Percentiles rank a stretch among this genome's conserved stretches.
Conservation (phyloP, 2,329 filamentous ascomycete species). For the Uncinocarpus reesii region DNA sequence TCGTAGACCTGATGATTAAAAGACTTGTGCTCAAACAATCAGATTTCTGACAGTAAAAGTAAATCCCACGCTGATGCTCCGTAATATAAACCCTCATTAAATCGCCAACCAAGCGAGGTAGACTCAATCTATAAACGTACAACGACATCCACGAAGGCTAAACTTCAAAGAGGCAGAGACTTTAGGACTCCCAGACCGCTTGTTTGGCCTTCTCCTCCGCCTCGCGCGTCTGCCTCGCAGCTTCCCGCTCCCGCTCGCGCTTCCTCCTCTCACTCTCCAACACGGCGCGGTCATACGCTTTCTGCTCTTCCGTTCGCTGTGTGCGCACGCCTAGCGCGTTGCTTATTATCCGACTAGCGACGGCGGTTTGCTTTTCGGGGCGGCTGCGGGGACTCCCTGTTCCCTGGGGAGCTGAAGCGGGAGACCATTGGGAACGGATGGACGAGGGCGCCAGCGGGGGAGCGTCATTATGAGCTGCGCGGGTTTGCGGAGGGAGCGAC, state of each 20-base stretch:
- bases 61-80: too few species aligned
- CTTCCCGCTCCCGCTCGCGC: conserved; percentile 60
- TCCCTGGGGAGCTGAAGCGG: not conserved
- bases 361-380: conserved; percentile 88
- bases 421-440: conserved; percentile 15
- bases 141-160: too few species aligned
- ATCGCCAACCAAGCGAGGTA: too few species aligned
- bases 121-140: too few species aligned
- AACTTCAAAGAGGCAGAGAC: too few species aligned
- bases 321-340: conserved; percentile 72
- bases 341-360: conserved; percentile 81
- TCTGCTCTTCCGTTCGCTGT: conserved; percentile 78
- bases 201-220: conserved; percentile 63
- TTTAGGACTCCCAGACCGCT: conserved; percentile 63
- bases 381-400: conserved; percentile 28
- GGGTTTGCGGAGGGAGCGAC: conserved; percentile 17
- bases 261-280: conserved; percentile 75
- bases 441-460: conserved; percentile 21
- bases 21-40: too few species aligned
- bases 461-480: conserved; percentile 9
- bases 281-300: conserved; percentile 70
- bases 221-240: conserved; percentile 52
- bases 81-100: too few species aligned
- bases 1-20: too few species aligned
- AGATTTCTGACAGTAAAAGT: not conserved